Percentiles rank a stretch among this genome's conserved stretches.
Conservation (phyloP, 345 rosid genomes). For the Hibiscus tridactylites region DNA sequence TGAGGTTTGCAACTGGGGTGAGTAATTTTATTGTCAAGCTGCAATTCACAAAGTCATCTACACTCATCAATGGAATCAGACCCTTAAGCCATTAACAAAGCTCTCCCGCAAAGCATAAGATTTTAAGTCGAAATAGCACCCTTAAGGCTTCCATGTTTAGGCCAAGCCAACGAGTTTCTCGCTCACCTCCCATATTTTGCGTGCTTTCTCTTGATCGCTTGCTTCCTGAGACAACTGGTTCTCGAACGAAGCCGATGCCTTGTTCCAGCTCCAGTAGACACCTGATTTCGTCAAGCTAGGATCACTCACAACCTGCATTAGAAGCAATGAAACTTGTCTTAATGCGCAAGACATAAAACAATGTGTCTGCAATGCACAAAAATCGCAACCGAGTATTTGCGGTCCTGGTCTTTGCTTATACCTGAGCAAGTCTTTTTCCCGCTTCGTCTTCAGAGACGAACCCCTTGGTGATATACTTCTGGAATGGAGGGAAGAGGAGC, state of each 20-base stretch:
- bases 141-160: slow-evolving; percentile 16
- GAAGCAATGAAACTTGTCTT: slow-evolving; percentile 6
- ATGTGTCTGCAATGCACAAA: background rate
- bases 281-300: slow-evolving; percentile 86
- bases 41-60: slow-evolving; percentile 14
- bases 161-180: slow-evolving; percentile 99
- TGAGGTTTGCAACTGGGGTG: background rate
- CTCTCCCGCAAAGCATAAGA: slow-evolving; percentile 18
- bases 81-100: slow-evolving; percentile 12
- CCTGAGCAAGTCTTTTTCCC: slow-evolving; percentile 96
- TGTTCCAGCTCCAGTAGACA: slow-evolving; percentile 99
- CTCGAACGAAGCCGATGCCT: slow-evolving; percentile 79
- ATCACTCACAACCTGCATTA: slow-evolving; percentile 62
- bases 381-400: background rate
- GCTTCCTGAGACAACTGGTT: slow-evolving; percentile 94
- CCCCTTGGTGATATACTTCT: slow-evolving; percentile 94
- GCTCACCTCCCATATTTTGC: slow-evolving; percentile 85
- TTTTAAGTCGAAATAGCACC: background rate
- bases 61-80: background rate
- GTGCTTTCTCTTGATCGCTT: slow-evolving; percentile 75
- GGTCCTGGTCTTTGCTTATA: slow-evolving; percentile 8
- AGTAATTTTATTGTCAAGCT: slow-evolving; percentile 14
- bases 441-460: slow-evolving; percentile 87
- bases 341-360: background rate
- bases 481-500: slow-evolving; percentile 89